Conservation (phyloP, 2,329 filamentous ascomycete genomes). For the Ceratocystis ficicola region DNA sequence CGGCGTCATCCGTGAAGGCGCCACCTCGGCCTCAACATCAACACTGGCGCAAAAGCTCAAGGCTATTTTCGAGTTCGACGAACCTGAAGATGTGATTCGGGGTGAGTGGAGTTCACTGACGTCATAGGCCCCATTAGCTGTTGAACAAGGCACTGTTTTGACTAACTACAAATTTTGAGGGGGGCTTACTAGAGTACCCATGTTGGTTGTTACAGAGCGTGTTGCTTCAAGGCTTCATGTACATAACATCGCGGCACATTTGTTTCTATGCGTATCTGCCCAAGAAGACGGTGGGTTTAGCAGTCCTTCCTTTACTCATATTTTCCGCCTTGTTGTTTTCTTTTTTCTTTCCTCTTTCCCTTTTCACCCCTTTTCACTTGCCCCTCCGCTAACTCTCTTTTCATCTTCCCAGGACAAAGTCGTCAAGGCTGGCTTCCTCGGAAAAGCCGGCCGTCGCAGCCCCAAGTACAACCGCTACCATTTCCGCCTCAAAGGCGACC, state of each 20-base stretch:
- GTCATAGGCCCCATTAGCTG: background rate
- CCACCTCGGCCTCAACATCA: slow-evolving; percentile 29
- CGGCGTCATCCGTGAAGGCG: background rate
- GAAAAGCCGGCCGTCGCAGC: slow-evolving; percentile 79
- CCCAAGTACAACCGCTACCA: slow-evolving; percentile 82
- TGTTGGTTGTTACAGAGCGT: slow-evolving; percentile 91
- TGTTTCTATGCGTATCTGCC: slow-evolving; percentile 98
- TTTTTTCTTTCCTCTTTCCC: background rate
- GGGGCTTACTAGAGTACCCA: slow-evolving; percentile 55
- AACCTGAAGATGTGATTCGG: slow-evolving; percentile 71
- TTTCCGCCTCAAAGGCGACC: slow-evolving; percentile 86
- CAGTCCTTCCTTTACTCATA: background rate
- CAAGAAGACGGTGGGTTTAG: slow-evolving; percentile 61
- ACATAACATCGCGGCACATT: slow-evolving; percentile 83
- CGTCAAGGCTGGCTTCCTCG: slow-evolving; percentile 76
- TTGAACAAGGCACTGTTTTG: slow-evolving; percentile 12
- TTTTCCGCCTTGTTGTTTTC: background rate
- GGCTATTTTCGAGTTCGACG: slow-evolving; percentile 75
- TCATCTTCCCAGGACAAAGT: slow-evolving; percentile 46
- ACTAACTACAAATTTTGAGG: slow-evolving; percentile 16
- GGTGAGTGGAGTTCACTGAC: slow-evolving; percentile 34
- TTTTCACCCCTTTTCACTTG: background rate
- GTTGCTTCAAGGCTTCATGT: slow-evolving; percentile 86
- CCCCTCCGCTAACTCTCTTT: background rate
- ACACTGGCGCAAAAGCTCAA: slow-evolving; percentile 59